These are phyloP conservation scores for Cytauxzoon felis DNA, from an alignment of 169 alveolate species.

Conservation along the genomic window DNA sequence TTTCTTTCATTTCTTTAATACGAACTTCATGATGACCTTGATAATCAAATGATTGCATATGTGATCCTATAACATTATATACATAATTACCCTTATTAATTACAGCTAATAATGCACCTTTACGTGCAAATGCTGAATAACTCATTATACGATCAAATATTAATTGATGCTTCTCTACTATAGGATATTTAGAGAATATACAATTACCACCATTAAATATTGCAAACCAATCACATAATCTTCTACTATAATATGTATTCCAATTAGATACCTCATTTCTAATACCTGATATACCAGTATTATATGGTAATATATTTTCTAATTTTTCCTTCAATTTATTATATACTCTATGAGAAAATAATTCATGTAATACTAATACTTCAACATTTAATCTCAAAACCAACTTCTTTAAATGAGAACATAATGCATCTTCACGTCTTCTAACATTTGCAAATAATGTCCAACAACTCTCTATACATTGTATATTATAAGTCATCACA, in stretches of 20 bases:
- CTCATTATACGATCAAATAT: conserved; percentile 5
- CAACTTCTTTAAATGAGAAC: conserved; percentile 19
- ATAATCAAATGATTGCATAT: conserved; percentile 72
- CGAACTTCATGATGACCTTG: conserved; percentile 54
- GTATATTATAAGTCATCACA: conserved; percentile 67
- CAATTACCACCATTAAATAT: conserved; percentile 34
- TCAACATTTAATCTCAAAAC: conserved; percentile 56
- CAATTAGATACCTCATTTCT: not conserved
- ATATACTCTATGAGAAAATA: conserved; percentile 34
- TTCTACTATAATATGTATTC: not conserved
- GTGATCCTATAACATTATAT: conserved; percentile 76
- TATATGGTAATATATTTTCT: conserved; percentile 16
- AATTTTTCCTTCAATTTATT: conserved; percentile 18
- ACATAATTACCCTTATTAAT: conserved; percentile 50
- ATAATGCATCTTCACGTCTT: not conserved
- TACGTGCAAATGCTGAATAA: conserved; percentile 38
- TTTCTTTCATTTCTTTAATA: conserved; percentile 62
- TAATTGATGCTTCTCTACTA: conserved; percentile 6
- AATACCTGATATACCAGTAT: conserved; percentile 41
- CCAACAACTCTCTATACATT: conserved; percentile 44
- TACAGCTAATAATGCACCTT: conserved; percentile 80
- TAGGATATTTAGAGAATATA: conserved; percentile 35
- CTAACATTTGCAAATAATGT: conserved; percentile 11
- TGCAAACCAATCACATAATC: no score
- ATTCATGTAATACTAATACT: conserved; percentile 61